These are phyloP conservation scores for Taxillus chinensis DNA, from an alignment of 164 flowering plant genomes.

Conservation along the genomic window DNA sequence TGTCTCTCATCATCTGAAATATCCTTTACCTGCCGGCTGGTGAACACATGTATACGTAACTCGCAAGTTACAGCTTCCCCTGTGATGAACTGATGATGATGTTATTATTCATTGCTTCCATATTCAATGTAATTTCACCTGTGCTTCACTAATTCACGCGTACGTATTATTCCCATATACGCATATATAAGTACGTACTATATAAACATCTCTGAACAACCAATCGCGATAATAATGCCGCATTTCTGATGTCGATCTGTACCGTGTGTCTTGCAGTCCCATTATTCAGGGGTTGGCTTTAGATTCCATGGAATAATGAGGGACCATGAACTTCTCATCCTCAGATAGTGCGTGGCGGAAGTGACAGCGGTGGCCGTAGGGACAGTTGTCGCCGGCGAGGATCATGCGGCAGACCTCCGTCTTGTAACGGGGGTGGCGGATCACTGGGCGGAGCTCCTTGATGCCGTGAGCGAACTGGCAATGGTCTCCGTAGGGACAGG, in stretches of 20 bases:
- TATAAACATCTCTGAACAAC: conserved; percentile 5
- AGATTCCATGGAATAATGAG: neutral
- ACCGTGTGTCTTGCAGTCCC: no score
- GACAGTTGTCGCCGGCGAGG: conserved; percentile 63
- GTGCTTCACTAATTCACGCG: neutral
- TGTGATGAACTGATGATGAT: no score
- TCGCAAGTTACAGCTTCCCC: neutral
- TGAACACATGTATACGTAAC: neutral
- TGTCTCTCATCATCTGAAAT: neutral
- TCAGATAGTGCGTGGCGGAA: conserved; percentile 82
- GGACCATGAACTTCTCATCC: conserved; percentile 38
- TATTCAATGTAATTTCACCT: neutral
- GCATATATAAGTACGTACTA: neutral
- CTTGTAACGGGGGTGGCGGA: conserved; percentile 96
- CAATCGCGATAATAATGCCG: no score
- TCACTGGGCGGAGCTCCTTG: conserved; percentile 78
- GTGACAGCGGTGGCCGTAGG: conserved; percentile 94
- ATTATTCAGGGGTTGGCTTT: no score
- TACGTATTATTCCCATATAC: conserved; percentile 6
- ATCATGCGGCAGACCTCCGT: conserved; percentile 93
- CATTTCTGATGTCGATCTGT: no score
- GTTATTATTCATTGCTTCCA: no score
- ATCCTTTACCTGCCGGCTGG: neutral
- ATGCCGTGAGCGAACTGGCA: conserved; percentile 94
- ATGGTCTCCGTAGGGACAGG: conserved; percentile 70